Base-by-base conservation (phyloP, 2,329 filamentous ascomycete genomes). In the Pseudocercospora ulei region DNA sequence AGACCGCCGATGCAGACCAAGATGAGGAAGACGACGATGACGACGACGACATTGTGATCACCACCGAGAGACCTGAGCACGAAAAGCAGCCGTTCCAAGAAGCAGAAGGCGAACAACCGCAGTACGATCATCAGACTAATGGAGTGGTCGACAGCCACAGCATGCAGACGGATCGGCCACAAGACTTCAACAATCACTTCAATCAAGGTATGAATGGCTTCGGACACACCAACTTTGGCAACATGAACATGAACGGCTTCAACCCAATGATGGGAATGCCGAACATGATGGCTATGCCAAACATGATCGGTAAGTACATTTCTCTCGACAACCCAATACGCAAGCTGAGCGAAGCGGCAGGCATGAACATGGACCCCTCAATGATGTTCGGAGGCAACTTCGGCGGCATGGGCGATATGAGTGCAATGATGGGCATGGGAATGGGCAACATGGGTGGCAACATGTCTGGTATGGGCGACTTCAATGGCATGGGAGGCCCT, bases 331-430 rank as follows among this genome's bases (percentile, higher is more conserved):
- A 35, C 24, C 58, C 57, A 52, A 63, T 46, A 31, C 48, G 35
- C 22, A 36, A 24, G 23, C 43, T 48, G 41, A 53, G 41, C 39
- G 30, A 38, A 29, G 28, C 19, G 16, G 22, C 30, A 31, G 76
- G 76, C 56, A 85, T 88, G 80, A 73, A 73, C 63, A 90, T 93
- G 83, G 82, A 87, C 70, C 76, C 78, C 44, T 76, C 81, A 61
- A 78, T 73, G 71, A 83, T 86, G 79, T 84, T 76, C 68, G 43
- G 41, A 19, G 49, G 46, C 30, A 48, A 46, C 61, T 84, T 80
- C 62, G 74, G 75, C 66, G 82, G 81, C 64, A 82, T 83, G 78
- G 80, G 74, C 47, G 59, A 56, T 64, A 83, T 88, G 81, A 72
- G 75, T 61, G 74, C 37, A 26, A 56, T 56, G 53, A 56, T 59